These are phyloP conservation scores for Fusarium nurragi DNA, from an alignment of 2,329 filamentous ascomycete genomes.

Conservation along the genomic window DNA sequence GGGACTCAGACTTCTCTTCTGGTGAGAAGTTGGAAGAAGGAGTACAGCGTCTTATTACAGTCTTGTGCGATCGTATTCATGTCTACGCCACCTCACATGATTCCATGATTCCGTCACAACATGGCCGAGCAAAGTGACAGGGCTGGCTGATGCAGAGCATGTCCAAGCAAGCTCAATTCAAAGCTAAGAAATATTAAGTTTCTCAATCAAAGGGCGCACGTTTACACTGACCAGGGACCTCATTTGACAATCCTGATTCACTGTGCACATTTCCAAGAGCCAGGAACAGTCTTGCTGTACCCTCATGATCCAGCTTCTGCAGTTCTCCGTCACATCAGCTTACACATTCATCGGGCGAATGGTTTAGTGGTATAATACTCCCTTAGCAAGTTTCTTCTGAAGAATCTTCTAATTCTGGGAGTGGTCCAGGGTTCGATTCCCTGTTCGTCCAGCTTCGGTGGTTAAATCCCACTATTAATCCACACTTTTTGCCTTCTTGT, in stretches of 20 bases:
- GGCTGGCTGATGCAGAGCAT: background rate
- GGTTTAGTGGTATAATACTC: conserved; percentile 40
- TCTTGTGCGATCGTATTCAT: background rate
- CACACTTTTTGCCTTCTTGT: conserved; percentile 7
- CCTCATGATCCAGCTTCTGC: conserved; percentile 6
- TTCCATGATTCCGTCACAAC: conserved; percentile 1
- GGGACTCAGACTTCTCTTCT: background rate
- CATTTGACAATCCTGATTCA: background rate
- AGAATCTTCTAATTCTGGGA: conserved; percentile 6
- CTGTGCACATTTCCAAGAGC: background rate
- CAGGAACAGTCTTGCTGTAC: accelerated
- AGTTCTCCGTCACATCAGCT: accelerated
- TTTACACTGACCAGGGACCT: background rate
- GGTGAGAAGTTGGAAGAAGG: background rate
- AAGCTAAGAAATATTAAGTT: background rate
- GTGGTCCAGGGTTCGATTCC: conserved; percentile 35
- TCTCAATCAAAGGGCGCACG: background rate
- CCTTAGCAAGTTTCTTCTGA: conserved; percentile 28
- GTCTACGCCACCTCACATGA: conserved; percentile 28
- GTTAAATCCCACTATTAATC: conserved; percentile 14
- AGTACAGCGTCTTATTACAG: background rate
- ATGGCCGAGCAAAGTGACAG: conserved; percentile 10
- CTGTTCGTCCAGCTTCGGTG: conserved; percentile 29
- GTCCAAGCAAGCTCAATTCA: background rate
- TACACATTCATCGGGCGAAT: conserved; percentile 28